Evolutionary conservation across 768 basidiomycete species (phyloP), one percentile per base, ranked within the genome.

Genomic region (Lactarius tabidus): DNA sequence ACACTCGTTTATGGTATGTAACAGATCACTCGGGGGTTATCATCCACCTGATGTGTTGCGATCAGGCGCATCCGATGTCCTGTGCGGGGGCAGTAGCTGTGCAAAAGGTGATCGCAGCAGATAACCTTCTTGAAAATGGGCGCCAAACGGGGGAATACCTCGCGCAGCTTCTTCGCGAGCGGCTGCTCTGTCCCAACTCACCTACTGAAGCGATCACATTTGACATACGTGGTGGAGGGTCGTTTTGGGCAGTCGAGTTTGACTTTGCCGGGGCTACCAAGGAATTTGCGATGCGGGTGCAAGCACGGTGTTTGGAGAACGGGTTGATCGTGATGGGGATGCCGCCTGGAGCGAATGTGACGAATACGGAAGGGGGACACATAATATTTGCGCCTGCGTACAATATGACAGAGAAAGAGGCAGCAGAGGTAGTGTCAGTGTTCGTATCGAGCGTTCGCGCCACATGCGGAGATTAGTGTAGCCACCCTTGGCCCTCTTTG

Each of bases 241-340:
- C 86, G 33, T 92, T 94, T 77, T 93, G 89, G 89, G 88, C 80
- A 28, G 77, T 95, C 60, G 93, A 95, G 72, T 93, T 92, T 67
- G 90, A 93, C 69, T 85, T 90, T 67, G 71, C 75, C 15, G 77
- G 80, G 62, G 80, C 78, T 12, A 64, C 80, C 3, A 66, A 81
- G 56, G 73, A 74, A 39, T 90, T 93, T 70, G 90, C 85, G 20
- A 84, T 86, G 75, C 78, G 84, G 26, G 81, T 90, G 18, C 92
- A 93, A 74, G 88, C 84, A 33, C 84, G 81, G 53, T 85, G 86
- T 60, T 73, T 94, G 64, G 75, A 82, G 70, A 86, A 89, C 54
- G 86, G 85, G 1, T 73, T 92, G 58, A 78, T 93, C 65, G 79
- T 85, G 48, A 91, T 93, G 80, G 91, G 85, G 48, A 83, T 93